Percentiles rank a stretch among this genome's conserved stretches.
phyloP scores from a whole-genome alignment of 2,329 filamentous ascomycete genomes.

The Epichloe typhina region DNA sequence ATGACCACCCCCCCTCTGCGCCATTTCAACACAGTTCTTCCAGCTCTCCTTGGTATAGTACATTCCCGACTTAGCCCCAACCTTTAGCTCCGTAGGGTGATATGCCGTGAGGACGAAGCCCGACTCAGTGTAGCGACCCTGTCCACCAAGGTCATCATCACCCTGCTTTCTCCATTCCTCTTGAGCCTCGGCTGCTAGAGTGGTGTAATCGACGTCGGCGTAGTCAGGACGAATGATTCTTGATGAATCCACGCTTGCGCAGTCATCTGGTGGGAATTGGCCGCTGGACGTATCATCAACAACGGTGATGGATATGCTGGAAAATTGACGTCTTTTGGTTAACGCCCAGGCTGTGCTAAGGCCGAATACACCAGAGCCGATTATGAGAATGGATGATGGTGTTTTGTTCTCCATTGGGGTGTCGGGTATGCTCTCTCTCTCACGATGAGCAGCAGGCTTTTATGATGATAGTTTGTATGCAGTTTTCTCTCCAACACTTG shows the following conservation, averaged over 20 bases:
- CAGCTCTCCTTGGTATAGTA: conserved; percentile 48
- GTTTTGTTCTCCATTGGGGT: conserved; percentile 15
- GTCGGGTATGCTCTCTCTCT: neutral
- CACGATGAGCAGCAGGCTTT: neutral
- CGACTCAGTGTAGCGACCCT: conserved; percentile 56
- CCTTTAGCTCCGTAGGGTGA: conserved; percentile 18
- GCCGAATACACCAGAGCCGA: conserved; percentile 56
- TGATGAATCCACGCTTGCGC: conserved; percentile 48
- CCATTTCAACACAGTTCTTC: conserved; percentile 44
- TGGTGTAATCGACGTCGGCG: conserved; percentile 61
- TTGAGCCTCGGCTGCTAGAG: conserved; percentile 59
- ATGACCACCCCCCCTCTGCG: conserved; percentile 21
- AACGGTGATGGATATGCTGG: conserved; percentile 41
- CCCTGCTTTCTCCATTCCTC: conserved; percentile 51
- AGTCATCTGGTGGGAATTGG: conserved; percentile 47
- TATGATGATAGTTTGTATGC: neutral
- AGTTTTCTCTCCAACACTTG: neutral
- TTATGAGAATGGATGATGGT: conserved; percentile 46
- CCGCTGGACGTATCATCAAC: conserved; percentile 38
- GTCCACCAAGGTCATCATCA: conserved; percentile 41
- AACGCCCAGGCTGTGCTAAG: conserved; percentile 54
- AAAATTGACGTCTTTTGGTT: conserved; percentile 43
- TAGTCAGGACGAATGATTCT: conserved; percentile 66
- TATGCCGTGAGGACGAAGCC: conserved; percentile 55
- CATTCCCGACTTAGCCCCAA: conserved; percentile 30